These are phyloP conservation scores for Colletotrichum musicola DNA, from an alignment of 2,329 filamentous ascomycete genomes.

Conservation along the genomic window DNA sequence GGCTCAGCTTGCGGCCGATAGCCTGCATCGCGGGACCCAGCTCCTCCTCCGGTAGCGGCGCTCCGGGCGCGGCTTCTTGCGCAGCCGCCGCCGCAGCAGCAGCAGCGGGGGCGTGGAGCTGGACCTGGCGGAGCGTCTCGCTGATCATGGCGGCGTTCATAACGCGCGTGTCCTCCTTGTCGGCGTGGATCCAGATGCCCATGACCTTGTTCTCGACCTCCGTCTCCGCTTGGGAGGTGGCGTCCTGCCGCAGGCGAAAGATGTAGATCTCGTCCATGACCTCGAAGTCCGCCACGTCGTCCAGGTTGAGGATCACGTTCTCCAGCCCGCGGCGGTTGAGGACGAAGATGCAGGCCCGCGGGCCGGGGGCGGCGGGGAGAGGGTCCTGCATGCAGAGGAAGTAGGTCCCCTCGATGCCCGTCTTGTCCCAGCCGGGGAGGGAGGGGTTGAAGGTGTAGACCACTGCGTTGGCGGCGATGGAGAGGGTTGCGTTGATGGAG, in stretches of 20 bases:
- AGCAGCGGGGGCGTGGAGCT: not conserved
- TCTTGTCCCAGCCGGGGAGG: slow-evolving; percentile 83
- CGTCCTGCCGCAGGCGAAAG: slow-evolving; percentile 56
- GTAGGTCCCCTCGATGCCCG: slow-evolving; percentile 85
- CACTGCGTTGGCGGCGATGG: slow-evolving; percentile 86
- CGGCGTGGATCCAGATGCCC: slow-evolving; percentile 68
- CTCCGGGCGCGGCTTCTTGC: not conserved
- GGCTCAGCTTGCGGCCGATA: slow-evolving; percentile 57
- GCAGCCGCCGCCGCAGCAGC: not conserved
- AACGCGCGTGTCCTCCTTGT: slow-evolving; percentile 58
- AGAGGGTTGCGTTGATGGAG: slow-evolving; percentile 77
- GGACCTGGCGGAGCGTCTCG: slow-evolving; percentile 54
- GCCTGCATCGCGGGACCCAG: slow-evolving; percentile 58
- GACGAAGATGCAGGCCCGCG: slow-evolving; percentile 73
- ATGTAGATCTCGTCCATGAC: slow-evolving; percentile 68
- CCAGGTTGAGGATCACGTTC: slow-evolving; percentile 78
- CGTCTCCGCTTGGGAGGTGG: slow-evolving; percentile 36
- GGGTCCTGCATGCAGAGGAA: slow-evolving; percentile 81
- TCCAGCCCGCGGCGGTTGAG: slow-evolving; percentile 79
- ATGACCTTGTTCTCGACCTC: slow-evolving; percentile 55
- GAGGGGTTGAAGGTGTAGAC: slow-evolving; percentile 82
- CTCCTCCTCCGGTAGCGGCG: slow-evolving; percentile 31
- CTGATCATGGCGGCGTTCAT: slow-evolving; percentile 57
- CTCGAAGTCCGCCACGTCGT: slow-evolving; percentile 72
- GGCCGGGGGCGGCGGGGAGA: slow-evolving; percentile 51